These are phyloP conservation scores for Triticum turgidum DNA, from an alignment of 176 grass and related monocot species.

Conservation along the genomic window DNA sequence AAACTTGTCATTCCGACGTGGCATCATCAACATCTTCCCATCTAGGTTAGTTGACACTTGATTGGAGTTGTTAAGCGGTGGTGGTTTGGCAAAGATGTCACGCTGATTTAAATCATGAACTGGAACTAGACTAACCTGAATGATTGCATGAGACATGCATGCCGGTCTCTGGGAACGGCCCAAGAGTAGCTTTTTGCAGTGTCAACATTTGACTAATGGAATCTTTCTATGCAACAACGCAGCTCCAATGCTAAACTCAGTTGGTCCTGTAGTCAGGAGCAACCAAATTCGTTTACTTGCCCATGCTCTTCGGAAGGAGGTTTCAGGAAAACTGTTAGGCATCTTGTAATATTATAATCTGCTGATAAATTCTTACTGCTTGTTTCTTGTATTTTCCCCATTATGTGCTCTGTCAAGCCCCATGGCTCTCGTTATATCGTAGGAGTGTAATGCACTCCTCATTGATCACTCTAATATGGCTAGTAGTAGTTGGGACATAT, in stretches of 20 bases:
- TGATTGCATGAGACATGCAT: conserved; percentile 24
- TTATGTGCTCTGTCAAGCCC: no score
- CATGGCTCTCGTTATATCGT: no score
- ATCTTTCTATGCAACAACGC: not conserved
- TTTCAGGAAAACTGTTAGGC: no score
- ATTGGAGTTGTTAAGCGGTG: conserved; percentile 14
- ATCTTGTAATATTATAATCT: no score
- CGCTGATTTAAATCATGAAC: not conserved
- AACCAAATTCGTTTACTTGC: not conserved
- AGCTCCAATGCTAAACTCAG: not conserved
- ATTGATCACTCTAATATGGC: not conserved
- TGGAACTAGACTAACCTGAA: not conserved
- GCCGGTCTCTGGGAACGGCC: conserved; percentile 23
- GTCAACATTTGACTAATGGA: conserved; percentile 25
- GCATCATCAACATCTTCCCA: not conserved
- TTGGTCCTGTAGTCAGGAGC: not conserved
- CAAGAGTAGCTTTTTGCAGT: conserved; percentile 21
- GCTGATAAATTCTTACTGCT: no score
- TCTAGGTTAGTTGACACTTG: not conserved
- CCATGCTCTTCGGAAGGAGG: not conserved
- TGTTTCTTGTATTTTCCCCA: no score
- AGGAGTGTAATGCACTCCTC: no score
- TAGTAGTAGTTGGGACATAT: no score
- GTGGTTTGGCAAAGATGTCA: conserved; percentile 17
- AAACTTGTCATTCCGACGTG: not conserved